Evolutionary conservation across 108 stramenopile species (phyloP).

Genomic region (Schizochytrium sp.): DNA sequence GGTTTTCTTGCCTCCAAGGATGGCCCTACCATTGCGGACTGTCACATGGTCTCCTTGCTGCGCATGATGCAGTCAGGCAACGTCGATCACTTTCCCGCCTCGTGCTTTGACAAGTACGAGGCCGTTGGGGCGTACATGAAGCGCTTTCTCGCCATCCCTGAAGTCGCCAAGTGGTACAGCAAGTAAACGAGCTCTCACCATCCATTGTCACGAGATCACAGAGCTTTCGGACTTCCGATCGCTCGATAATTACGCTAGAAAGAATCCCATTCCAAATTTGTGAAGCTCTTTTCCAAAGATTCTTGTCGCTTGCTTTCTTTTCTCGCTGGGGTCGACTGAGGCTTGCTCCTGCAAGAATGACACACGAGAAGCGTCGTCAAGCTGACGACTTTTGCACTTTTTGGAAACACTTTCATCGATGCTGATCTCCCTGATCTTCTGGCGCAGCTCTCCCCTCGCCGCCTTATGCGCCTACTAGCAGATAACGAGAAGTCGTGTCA

Average conservation of each 20-base stretch:
- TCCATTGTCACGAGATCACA: not conserved
- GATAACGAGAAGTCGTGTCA: no score
- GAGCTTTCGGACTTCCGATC: not conserved
- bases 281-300: no score
- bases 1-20: conserved; percentile 19
- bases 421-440: no score
- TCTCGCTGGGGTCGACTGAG: no score
- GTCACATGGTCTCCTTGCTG: conserved; percentile 35
- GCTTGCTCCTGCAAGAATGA: no score
- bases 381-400: no score
- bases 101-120: conserved; percentile 46
- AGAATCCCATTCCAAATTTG: no score
- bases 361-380: no score
- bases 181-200: not conserved
- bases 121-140: conserved; percentile 30
- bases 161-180: conserved; percentile 11
- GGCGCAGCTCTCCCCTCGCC: no score
- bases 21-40: conserved; percentile 59
- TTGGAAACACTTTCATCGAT: no score
- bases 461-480: no score
- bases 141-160: not conserved
- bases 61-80: conserved; percentile 41
- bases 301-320: no score
- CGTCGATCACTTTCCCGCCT: conserved; percentile 52
- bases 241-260: not conserved